These are phyloP conservation scores for Phoenix roebelenii DNA, from an alignment of 176 grass and related monocot species.

Conservation along the genomic window DNA sequence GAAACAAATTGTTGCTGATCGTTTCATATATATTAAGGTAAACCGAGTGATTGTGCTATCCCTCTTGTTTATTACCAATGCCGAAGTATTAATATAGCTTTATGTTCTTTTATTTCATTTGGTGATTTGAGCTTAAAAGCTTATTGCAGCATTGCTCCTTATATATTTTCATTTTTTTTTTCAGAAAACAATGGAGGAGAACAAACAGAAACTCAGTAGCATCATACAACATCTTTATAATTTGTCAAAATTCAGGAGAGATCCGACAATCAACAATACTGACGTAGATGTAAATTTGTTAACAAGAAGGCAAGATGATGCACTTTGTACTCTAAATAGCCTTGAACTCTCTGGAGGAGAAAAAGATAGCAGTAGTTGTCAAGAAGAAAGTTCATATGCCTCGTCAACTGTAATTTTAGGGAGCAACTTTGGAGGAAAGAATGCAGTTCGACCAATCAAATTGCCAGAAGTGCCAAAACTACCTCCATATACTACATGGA, in stretches of 20 bases:
- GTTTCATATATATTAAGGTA: slow-evolving; percentile 70
- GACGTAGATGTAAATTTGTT: slow-evolving; percentile 55
- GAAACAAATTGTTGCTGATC: slow-evolving; percentile 46
- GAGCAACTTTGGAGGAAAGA: slow-evolving; percentile 49
- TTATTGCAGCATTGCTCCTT: too few species aligned
- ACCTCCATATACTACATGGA: slow-evolving; percentile 88
- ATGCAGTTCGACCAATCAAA: slow-evolving; percentile 50
- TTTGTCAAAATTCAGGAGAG: slow-evolving; percentile 55
- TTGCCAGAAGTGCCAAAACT: slow-evolving; percentile 42
- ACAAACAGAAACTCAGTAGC: slow-evolving; percentile 54
- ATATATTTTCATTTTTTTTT: slow-evolving; percentile 5
- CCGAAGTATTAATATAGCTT: too few species aligned
- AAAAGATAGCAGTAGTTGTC: slow-evolving; percentile 41
- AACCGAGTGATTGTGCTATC: too few species aligned
- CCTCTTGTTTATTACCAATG: too few species aligned
- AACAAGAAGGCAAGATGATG: slow-evolving; percentile 70
- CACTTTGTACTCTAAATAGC: slow-evolving; percentile 39
- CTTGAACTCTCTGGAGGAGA: slow-evolving; percentile 41
- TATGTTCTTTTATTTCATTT: too few species aligned
- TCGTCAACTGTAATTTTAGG: slow-evolving; percentile 42
- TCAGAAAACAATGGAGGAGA: slow-evolving; percentile 72
- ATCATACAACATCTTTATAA: slow-evolving; percentile 46
- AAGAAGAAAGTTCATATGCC: slow-evolving; percentile 55
- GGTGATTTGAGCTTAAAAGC: too few species aligned
- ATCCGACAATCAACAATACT: slow-evolving; percentile 33